A percentile compares a stretch with the other conserved stretches of the same genome.
Conservation (phyloP, 2,329 filamentous ascomycete genomes). For the Nemania sp. region DNA sequence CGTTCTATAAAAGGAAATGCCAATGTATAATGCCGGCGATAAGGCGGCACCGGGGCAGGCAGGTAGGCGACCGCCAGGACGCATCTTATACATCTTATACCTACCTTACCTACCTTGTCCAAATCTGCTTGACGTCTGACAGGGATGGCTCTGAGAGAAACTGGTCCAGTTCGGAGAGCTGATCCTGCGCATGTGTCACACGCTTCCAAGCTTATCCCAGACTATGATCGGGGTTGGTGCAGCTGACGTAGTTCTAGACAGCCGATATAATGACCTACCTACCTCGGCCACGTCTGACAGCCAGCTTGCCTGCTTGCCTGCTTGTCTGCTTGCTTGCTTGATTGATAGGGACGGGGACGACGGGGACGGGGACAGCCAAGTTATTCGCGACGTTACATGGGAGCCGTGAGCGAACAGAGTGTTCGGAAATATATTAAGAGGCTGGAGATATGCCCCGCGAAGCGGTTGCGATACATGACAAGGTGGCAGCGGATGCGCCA, state of each 20-base stretch:
- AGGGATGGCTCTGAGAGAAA: slow-evolving; percentile 28
- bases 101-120: slow-evolving; percentile 24
- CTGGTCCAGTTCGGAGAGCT: slow-evolving; percentile 23
- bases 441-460: slow-evolving; percentile 10
- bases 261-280: slow-evolving; percentile 38
- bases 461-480: slow-evolving; percentile 17
- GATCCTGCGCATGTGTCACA: slow-evolving; percentile 37
- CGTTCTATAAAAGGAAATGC: slow-evolving; percentile 39
- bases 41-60: slow-evolving; percentile 34
- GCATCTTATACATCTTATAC: slow-evolving; percentile 27
- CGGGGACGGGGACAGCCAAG: slow-evolving; percentile 16
- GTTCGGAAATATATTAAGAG: slow-evolving; percentile 12
- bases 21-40: slow-evolving; percentile 24
- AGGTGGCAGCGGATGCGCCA: slow-evolving; percentile 12
- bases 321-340: slow-evolving; percentile 11
- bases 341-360: too few relatives aligned
- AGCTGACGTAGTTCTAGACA: slow-evolving; percentile 45
- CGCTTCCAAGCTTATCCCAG: slow-evolving; percentile 24
- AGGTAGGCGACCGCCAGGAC: slow-evolving; percentile 20
- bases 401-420: slow-evolving; percentile 28
- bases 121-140: slow-evolving; percentile 16
- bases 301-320: slow-evolving; percentile 1
- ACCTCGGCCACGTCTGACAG: slow-evolving; percentile 39
- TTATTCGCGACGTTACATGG: slow-evolving; percentile 48
- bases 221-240: slow-evolving; percentile 39